These are phyloP conservation scores for Phylloporus scabripes DNA, from an alignment of 768 basidiomycete genomes.

Conservation along the genomic window DNA sequence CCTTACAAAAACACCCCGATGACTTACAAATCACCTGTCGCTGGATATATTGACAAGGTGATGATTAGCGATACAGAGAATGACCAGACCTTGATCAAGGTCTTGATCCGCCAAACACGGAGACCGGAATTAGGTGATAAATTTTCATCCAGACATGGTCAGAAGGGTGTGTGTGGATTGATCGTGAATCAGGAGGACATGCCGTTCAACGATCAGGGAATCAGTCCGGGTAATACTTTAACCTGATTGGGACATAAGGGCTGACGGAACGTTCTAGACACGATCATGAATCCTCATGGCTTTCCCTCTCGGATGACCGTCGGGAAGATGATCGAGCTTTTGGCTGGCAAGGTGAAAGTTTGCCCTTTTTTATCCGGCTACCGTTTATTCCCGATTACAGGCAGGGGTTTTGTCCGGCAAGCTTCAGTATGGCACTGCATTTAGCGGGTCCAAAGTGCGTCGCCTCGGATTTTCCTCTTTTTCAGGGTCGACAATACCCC, in stretches of 20 bases:
- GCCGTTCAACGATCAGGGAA: conserved; percentile 98
- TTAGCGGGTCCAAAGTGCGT: conserved; percentile 90
- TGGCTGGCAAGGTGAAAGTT: conserved; percentile 81
- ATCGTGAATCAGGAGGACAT: conserved; percentile 99
- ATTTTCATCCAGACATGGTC: conserved; percentile 96
- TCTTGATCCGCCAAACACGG: conserved; percentile 93
- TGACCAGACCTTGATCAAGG: conserved; percentile 95
- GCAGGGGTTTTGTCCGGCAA: conserved; percentile 89
- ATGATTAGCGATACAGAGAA: conserved; percentile 96
- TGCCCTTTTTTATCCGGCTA: not conserved
- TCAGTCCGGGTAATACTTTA: conserved; percentile 69
- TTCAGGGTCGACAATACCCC: conserved; percentile 6
- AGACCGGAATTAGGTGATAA: conserved; percentile 97
- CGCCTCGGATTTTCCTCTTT: not conserved
- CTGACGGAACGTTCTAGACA: conserved; percentile 50
- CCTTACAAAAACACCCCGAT: conserved; percentile 91
- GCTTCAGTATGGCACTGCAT: conserved; percentile 92
- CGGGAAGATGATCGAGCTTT: conserved; percentile 98
- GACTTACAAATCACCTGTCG: conserved; percentile 89
- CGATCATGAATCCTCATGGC: conserved; percentile 99
- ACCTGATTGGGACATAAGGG: conserved; percentile 4
- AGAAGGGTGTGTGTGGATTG: conserved; percentile 97
- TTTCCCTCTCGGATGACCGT: conserved; percentile 99
- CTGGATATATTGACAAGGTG: conserved; percentile 95
- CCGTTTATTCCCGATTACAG: conserved; percentile 33